Evolutionary conservation across 345 rosid species (phyloP), one percentile per base, ranked within the genome.

Genomic region (Corymbia maculata): DNA sequence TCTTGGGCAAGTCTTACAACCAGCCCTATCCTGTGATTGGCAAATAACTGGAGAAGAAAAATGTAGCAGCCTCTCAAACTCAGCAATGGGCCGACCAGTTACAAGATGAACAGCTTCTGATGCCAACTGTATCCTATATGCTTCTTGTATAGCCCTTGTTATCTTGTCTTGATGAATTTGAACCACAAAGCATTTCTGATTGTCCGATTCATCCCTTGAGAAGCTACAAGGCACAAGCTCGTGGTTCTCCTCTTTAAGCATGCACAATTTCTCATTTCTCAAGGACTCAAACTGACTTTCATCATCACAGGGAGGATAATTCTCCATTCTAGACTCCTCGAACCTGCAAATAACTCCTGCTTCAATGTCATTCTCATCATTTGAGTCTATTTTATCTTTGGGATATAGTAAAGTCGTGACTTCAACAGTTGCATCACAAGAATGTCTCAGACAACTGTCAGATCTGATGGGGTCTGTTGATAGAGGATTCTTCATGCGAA

Each of bases 31-130:
- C 36, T 51, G 59, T 21, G 90, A 87, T 49, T 86, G 86, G 86
- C 88, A 89, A 90, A 94, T 80, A 87, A 92, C 91, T 32, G 96
- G 96, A 87, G 94, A 93, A 87, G 90, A 90, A 59, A 89, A 89
- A 88, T 90, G 91, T 86, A 94, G 94, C 89, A 94, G 88, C 85
- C 90, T 90, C 88, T 94, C 96, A 89, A 94, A 90, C 90, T 93
- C 95, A 0, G 94, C 96, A 89, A 93, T 88, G 70, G 94, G 95
- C 36, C 90, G 88, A 87, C 96, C 96, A 45, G 87, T 92, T 85
- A 91, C 90, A 88, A 91, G 85, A 88, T 92, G 92, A 90, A 93
- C 87, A 87, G 94, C 94, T 92, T 93, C 94, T 87, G 94, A 91
- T 86, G 90, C 93, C 87, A 90, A 88, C 85, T 91, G 94, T 86